Evolutionary conservation across 768 basidiomycete genomes (phyloP), one percentile per base, ranked within the genome.

Genomic region (Leccinum aurantiacum): DNA sequence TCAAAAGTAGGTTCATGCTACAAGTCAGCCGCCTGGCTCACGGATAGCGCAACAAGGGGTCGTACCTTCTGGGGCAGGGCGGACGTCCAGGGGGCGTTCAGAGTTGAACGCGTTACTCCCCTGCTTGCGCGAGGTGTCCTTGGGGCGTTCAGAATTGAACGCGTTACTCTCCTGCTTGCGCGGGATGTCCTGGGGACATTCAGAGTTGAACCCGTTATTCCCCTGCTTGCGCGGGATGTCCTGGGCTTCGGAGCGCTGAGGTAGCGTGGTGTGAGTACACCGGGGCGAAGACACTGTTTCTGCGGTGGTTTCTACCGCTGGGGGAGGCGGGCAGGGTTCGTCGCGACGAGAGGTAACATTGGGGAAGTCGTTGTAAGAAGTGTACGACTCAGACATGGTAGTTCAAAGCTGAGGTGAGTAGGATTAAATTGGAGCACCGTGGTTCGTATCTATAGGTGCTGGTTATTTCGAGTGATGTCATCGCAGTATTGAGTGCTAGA

Each of bases 251-350:
- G 41, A 22, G 15, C 17, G n/a, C 19, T 56, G 60, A 41, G 60
- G 46, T 13, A 35, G 8, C 33, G 29, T 8, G 15, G 0, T 10
- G 33, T 17, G 8, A 38, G 17, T 38, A 41, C 7, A 9, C 6
- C n/a, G 44, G 24, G 14, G 6, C 14, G 22, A 11, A 14, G 27
- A 27, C 19, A 22, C 22, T 24, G 24, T 41, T 41, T 17, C 22
- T 14, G 55, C 9, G 9, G 46, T 49, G 17, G 33, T 47, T 13
- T 53, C 63, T 9, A 64, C 58, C 4, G 58, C 78, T 8, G 84
- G 82, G 35, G 84, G 79, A 27, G 78, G 77, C 47, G 85, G 82
- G 27, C 76, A 73, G n/a, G 76, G 66, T 35, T 74, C 65, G 71
- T 87, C 85, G 48, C 80, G 63, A 56, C 76, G 82, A 1, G 38